These are phyloP conservation scores for Nidularia pulvinata DNA, from an alignment of 768 basidiomycete species.

Conservation along the genomic window DNA sequence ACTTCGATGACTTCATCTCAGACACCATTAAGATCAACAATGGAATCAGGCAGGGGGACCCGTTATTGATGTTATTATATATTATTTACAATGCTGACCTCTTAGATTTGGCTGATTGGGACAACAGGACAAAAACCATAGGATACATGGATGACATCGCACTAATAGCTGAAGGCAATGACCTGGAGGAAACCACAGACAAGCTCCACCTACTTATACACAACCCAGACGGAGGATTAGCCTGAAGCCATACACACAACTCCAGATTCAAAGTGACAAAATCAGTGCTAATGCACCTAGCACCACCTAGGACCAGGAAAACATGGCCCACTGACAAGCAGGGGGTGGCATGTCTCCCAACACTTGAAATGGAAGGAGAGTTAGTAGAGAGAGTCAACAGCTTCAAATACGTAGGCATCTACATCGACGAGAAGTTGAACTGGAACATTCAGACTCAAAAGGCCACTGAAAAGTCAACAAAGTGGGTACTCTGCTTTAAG, in stretches of 20 bases:
- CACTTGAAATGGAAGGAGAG: neutral
- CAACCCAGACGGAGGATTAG: slow-evolving; percentile 10
- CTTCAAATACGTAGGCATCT: slow-evolving; percentile 11
- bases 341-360: neutral
- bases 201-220: slow-evolving; percentile 22
- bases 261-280: slow-evolving; percentile 25
- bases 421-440: slow-evolving; percentile 8
- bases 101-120: slow-evolving; percentile 5
- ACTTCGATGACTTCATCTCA: slow-evolving; percentile 14
- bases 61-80: slow-evolving; percentile 16
- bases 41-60: slow-evolving; percentile 19
- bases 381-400: neutral
- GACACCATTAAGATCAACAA: slow-evolving; percentile 2
- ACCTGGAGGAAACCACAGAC: slow-evolving; percentile 14
- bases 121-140: slow-evolving; percentile 9
- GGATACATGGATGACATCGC: slow-evolving; percentile 26
- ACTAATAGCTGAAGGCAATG: slow-evolving; percentile 15
- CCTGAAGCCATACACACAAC: slow-evolving; percentile 23
- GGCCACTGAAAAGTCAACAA: slow-evolving; percentile 6
- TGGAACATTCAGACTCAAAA: slow-evolving; percentile 8
- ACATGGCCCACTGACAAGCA: neutral
- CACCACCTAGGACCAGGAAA: neutral
- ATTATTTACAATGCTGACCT: slow-evolving; percentile 21
- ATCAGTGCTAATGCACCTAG: slow-evolving; percentile 20
- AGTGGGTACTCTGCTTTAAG: neutral